Evolutionary conservation across 345 rosid genomes (phyloP), one percentile per base, ranked within the genome.

Genomic region (Sisymbrium altissimum): DNA sequence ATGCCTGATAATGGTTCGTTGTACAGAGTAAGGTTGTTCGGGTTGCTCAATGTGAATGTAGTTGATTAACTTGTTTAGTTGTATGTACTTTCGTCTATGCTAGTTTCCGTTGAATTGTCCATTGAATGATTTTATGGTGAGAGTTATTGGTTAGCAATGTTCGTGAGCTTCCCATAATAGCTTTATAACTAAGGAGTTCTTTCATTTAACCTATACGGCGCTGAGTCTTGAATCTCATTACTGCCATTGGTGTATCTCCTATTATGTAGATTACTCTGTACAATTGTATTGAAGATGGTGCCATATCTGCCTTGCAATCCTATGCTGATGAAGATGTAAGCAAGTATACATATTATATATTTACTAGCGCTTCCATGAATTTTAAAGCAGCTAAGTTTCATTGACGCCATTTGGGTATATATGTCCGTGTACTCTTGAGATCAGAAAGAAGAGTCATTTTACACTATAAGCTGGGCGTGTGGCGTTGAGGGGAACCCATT

Each of bases 401-500:
- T 30, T 79, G 68, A 78, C 60, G 66, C 52, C 23, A 4, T 29
- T 78, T 71, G 83, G 81, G 62, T 72, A 60, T 72, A 60, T 79
- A 79, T 50, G 19, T 89, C 75, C 76, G 69, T 81, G 66, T 86
- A 77, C 73, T 78, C 41, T 82, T 78, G 89, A 82, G 87, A 81
- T 82, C 92, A 95, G 99, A 95, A 92, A 88, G 97, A 91, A 3
- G 99, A 95, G 83, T 89, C 97, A 1, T 95, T 95, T 80, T 89
- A 95, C 81, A 89, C 99, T 11, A 85, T 88, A 50, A 95, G 92
- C 73, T 95, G 97, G 99, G 99, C 93, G 0, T 88, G 89, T 76
- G 84, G 82, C 29, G 65, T 73, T 69, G 88, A 81, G 44, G 95
- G 91, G 60, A 81, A 85, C 55, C 89, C 97, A 8, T 87, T 83